Evolutionary conservation across 148 eudicot genomes (phyloP), one percentile per base, ranked within the genome.

Genomic region (Dysphania ambrosioides): DNA sequence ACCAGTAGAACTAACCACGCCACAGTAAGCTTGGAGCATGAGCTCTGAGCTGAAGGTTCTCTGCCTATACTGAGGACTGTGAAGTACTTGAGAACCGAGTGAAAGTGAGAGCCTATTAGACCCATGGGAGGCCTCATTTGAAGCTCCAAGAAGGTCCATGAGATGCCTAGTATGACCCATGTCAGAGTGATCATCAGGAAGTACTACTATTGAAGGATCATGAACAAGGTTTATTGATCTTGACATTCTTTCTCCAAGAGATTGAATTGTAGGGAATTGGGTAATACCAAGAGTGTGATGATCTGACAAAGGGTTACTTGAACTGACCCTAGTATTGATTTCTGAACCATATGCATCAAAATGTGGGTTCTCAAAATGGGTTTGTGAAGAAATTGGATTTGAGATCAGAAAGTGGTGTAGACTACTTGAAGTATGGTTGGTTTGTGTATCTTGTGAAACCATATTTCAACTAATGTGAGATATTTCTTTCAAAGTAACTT

Each of bases 381-480:
- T 59, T 75, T 87, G 89, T 36, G 64, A 60, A 34, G 86, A 4
- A 76, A 82, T 76, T 60, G 84, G 76, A 55, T 83, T 78, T 76
- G 94, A 77, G 75, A 79, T 62, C 10, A 88, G 72, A 78, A 93
- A 91, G 31, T 89, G 90, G 75, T 93, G 98, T 35, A 92, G 58
- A 57, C 80, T 86, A 79, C 67, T 85, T 66, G 84, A 81, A 75
- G 73, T 73, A 63, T 87, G 78, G 75, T 81, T 80, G 51, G 86
- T 53, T 72, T 81, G 78, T 40, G 88, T 83, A 36, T 87, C 90
- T 73, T 85, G 86, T 64, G 89, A 87, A 81, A 89, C 98, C 98
- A 93, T 93, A 56, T 51, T 79, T 36, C 42, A 7, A 19, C 30
- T 0, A 53, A 53, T 4, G 42, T 4, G 42, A 38, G 8, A 38